These are phyloP conservation scores for Phlyctochytrium bullatum DNA, from an alignment of 192 early-diverging fungal species.

Conservation along the genomic window DNA sequence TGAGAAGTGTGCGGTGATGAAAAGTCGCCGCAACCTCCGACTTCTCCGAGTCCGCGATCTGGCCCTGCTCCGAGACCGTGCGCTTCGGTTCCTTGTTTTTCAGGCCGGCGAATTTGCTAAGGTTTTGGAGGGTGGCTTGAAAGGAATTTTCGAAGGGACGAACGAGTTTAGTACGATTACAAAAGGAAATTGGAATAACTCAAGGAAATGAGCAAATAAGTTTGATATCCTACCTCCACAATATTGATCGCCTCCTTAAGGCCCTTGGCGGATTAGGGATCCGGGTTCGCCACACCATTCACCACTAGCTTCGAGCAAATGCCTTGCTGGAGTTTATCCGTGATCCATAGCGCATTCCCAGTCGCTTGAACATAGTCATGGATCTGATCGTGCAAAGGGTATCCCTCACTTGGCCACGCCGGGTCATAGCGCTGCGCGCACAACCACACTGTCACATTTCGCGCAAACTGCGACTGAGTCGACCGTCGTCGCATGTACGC, in stretches of 20 bases:
- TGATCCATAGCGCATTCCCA: constrained; percentile 40
- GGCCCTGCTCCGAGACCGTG: too few relatives aligned
- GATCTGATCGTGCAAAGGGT: constrained; percentile 14
- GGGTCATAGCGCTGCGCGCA: constrained; percentile 13
- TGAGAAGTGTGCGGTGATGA: too few relatives aligned
- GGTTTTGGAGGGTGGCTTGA: too few relatives aligned
- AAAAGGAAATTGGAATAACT: too few relatives aligned
- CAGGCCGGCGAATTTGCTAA: too few relatives aligned
- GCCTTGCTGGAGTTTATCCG: constrained; percentile 15
- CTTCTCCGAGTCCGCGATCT: too few relatives aligned
- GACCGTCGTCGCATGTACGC: neutral
- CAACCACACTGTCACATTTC: constrained; percentile 33
- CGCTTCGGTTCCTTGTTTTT: too few relatives aligned
- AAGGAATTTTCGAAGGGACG: too few relatives aligned
- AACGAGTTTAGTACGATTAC: too few relatives aligned
- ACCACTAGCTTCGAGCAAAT: constrained; percentile 38
- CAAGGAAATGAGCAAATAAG: too few relatives aligned
- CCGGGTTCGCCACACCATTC: constrained; percentile 40
- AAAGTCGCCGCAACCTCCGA: too few relatives aligned
- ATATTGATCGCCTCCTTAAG: constrained; percentile 31
- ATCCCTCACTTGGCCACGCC: neutral
- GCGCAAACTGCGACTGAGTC: neutral
- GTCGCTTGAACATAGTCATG: constrained; percentile 48
- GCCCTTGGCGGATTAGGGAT: constrained; percentile 14
- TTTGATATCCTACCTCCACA: constrained; percentile 41